Evolutionary conservation across 2,329 filamentous ascomycete genomes (phyloP), one percentile per base, ranked within the genome.

Genomic region (Ophiostoma sp.): DNA sequence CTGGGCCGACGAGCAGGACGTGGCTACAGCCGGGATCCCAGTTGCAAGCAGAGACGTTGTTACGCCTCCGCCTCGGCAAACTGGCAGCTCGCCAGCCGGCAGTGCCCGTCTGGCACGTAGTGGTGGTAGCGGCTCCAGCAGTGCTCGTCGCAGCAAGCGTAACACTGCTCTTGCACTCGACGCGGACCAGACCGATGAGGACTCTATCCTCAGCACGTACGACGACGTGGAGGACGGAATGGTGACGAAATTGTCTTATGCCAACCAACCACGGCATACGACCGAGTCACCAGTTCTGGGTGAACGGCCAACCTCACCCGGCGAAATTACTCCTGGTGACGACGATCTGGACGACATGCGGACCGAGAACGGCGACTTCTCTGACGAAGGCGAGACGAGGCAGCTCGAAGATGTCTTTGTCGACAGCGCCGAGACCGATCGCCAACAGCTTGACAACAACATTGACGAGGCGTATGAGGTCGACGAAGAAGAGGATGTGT

Each of bases 281-380:
- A 45, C 39, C n/a, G 71, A 73, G 59, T 72, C 73, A 0, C 70
- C 72, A 12, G 50, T 71, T 9, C 9, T 72, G 36, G 74, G 61
- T 1, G 74, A 66, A 2, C 12, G 15, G 6, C 31, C 19, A 15
- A 25, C 5, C 25, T 33, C 48, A 5, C 33, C 31, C 3, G 57
- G 45, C 2, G 48, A 69, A 7, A 15, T 33, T 1, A 25, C 45
- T 6, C 52, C 64, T 3, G 77, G 78, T n/a, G 78, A 83, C 2
- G 81, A 84, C 19, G 80, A 82, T 33, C 76, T 79, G 31, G 80
- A 81, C 19, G 84, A 85, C 64, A 80, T 83, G 78, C 79, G 76
- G 31, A 84, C 82, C 3, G 83, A 85, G 31, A 83, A 84, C 72
- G 79, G 79, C 52, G 79, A 80, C 33, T 76, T 72, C 68, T 74